Base-by-base conservation (phyloP, 2,329 filamentous ascomycete genomes). In the Fusarium ambrosium region DNA sequence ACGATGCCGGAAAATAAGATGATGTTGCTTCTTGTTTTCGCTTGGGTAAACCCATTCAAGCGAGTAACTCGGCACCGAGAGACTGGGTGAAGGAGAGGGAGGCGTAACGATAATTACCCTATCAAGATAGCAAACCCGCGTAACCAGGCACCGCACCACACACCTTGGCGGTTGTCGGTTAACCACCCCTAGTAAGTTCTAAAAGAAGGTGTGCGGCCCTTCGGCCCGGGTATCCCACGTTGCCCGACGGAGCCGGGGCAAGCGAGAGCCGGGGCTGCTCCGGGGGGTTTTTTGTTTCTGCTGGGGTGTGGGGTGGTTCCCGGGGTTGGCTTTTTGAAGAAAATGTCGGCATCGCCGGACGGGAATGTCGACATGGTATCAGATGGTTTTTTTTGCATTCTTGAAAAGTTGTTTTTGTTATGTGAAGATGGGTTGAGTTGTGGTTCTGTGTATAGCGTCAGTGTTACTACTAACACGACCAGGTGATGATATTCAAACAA, bases 161-260 rank as follows among this genome's bases (percentile, higher is more conserved):
- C 34, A 36, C 5, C 13, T 36, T 36, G 34, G 39, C 41, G 37
- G 58, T 61, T 61, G 58, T 61, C 58, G 37, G 58, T 18, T 43
- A 58, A 24, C 39, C 48, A 24, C 60, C 39, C 55, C 60, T 10
- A 10, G 29, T 9, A 34, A 34, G 32, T 34, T 22, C 24, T 58
- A 37, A 69, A 62, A 69, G 16, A 68, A 72, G 69, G 71, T 67
- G 64, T 64, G 45, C 77, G 77, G 77, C 32, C 68, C 58, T 16
- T 29, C 77, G 77, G 77, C 63, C 77, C 77, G 77, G 24, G 37
- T 24, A 29, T 51, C 24, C 45, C 24, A 27, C 24, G 43, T 18
- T 74, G 62, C 77, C 77, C 70, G 70, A 58, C 77, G 75, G 69
- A 64, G 66, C 62, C 65, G 71, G 71, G 67, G 64, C 58, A 56